These are phyloP conservation scores for Poteriospumella lacustris DNA, from an alignment of 108 stramenopile genomes.

Conservation along the genomic window DNA sequence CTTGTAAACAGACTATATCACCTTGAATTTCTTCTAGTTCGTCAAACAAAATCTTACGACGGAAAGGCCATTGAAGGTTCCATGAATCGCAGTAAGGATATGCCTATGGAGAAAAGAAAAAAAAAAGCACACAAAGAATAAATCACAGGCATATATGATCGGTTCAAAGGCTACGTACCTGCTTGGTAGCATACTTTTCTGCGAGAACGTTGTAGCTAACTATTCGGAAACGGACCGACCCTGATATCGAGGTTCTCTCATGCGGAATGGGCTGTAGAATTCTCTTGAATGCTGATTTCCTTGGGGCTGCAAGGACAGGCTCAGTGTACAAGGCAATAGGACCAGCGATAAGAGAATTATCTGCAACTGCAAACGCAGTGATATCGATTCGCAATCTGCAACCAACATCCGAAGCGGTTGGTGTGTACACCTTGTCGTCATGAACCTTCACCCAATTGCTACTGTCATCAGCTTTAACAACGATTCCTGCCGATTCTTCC, in stretches of 20 bases:
- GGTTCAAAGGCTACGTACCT: constrained; percentile 44
- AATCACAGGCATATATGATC: background rate
- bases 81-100: constrained; percentile 96
- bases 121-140: background rate
- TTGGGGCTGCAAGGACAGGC: constrained; percentile 47
- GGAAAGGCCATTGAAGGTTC: constrained; percentile 89
- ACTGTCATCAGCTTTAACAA: constrained; percentile 30
- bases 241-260: constrained; percentile 34
- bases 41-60: constrained; percentile 78
- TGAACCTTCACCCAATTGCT: constrained; percentile 44
- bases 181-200: constrained; percentile 95
- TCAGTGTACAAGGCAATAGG: constrained; percentile 43
- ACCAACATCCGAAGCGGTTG: constrained; percentile 43
- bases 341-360: constrained; percentile 29
- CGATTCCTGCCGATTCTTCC: background rate
- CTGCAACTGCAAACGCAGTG: constrained; percentile 38
- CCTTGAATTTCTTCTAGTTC: constrained; percentile 83
- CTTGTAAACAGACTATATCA: constrained; percentile 95
- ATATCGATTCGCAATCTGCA: constrained; percentile 44
- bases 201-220: constrained; percentile 93
- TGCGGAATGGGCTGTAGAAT: constrained; percentile 29
- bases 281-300: constrained; percentile 32
- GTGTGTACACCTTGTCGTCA: constrained; percentile 40
- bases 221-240: constrained; percentile 75
- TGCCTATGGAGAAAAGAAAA: constrained; percentile 2